Evolutionary conservation across 2,329 filamentous ascomycete genomes (phyloP).

Genomic region (Aureobasidium sp.): DNA sequence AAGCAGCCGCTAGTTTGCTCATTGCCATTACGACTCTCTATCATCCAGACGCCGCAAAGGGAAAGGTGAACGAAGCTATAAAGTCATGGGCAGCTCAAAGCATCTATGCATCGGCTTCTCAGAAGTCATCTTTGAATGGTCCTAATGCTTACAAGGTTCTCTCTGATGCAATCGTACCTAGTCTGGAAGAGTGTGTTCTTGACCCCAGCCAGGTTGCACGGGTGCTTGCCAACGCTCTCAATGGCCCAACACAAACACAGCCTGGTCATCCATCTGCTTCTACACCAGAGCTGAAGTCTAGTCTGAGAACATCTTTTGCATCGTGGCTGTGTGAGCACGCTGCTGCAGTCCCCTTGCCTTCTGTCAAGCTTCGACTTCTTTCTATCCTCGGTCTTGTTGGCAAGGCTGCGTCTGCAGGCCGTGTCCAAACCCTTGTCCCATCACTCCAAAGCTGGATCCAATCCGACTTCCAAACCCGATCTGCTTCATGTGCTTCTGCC

Average conservation of each 20-base stretch:
- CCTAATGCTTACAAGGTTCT: conserved; percentile 57
- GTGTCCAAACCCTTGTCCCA: conserved; percentile 71
- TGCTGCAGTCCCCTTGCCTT: conserved; percentile 58
- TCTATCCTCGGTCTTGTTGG: conserved; percentile 62
- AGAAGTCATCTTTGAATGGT: conserved; percentile 48
- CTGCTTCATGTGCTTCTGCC: conserved; percentile 44
- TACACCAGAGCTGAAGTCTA: conserved; percentile 52
- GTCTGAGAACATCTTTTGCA: conserved; percentile 58
- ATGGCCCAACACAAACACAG: conserved; percentile 36
- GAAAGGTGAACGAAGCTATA: conserved; percentile 24
- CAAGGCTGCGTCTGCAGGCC: conserved; percentile 64
- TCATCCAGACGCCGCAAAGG: conserved; percentile 24
- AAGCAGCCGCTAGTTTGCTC: conserved; percentile 64
- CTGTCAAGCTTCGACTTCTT: conserved; percentile 66
- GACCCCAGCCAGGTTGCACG: conserved; percentile 65
- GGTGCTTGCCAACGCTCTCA: conserved; percentile 55
- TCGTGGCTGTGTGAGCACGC: conserved; percentile 69
- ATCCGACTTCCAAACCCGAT: conserved; percentile 42
- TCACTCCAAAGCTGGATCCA: conserved; percentile 62
- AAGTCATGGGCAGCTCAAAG: conserved; percentile 52
- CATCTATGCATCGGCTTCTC: conserved; percentile 56
- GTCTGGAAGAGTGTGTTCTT: conserved; percentile 77
- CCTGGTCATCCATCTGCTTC: conserved; percentile 17
- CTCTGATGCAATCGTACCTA: conserved; percentile 61
- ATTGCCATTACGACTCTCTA: conserved; percentile 50